Evolutionary conservation across 2,329 filamentous ascomycete genomes (phyloP).

Genomic region (Chalaropsis ovoidea): DNA sequence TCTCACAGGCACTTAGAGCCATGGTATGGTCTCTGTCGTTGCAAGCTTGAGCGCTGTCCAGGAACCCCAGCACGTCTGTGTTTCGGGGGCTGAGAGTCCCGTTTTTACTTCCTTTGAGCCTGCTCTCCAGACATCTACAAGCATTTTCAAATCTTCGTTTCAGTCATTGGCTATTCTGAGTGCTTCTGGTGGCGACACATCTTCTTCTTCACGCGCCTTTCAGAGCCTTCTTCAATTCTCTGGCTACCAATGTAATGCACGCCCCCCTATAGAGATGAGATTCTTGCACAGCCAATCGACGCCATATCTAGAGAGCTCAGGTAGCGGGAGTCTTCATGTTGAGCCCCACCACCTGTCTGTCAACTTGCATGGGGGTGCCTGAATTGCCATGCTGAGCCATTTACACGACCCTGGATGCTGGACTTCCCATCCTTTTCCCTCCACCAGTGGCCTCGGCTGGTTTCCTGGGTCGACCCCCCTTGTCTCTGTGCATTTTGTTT

Average conservation of each 20-base stretch:
- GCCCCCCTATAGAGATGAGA: not conserved
- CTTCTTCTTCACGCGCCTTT: not conserved
- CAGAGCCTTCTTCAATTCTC: not conserved
- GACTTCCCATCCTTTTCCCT: not conserved
- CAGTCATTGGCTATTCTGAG: not conserved
- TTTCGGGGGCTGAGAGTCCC: not conserved
- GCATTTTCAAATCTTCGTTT: not conserved
- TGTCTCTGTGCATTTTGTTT: not conserved
- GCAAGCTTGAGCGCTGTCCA: not conserved
- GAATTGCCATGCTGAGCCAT: slow-evolving; percentile 6
- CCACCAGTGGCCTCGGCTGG: not conserved
- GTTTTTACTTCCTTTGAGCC: not conserved
- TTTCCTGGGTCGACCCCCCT: not conserved
- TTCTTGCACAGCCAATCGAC: not conserved
- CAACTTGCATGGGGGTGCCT: not conserved
- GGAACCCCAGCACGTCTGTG: not conserved
- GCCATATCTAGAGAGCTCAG: not conserved
- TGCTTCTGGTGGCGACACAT: not conserved
- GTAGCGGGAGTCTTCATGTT: not conserved
- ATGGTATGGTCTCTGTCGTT: not conserved
- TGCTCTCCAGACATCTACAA: not conserved
- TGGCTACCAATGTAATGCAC: not conserved
- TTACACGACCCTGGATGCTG: slow-evolving; percentile 12
- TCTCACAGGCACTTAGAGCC: not conserved
- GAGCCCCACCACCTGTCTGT: not conserved